Evolutionary conservation across 495 filamentous ascomycete genomes (phyloP), one percentile per base, ranked within the genome.

Genomic region (Aspergillus asperescens): DNA sequence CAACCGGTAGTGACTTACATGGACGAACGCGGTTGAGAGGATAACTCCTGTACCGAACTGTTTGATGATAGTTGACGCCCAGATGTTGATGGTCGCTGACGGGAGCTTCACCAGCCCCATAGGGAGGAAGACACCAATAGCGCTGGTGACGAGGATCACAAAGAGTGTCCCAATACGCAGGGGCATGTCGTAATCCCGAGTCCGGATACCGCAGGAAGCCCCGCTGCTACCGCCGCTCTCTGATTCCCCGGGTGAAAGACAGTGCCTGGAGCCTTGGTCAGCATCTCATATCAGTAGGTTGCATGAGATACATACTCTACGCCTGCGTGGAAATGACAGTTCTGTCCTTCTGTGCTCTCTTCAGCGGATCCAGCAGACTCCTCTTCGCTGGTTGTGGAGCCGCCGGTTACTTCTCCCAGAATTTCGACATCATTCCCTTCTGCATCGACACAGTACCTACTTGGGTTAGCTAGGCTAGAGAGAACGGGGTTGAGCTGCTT

Each of bases 41-140:
- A 89, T 82, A 18, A 89, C 79, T 1, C 86, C 86, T 0, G 86
- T 88, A 5, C 86, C 86, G 50, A 89, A 88, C 51, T 89, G 85
- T 56, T 85, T 81, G 23, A 86, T 70, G 10, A 64, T 32, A 0
- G 62, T 70, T 41, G 61, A 68, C 7, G 78, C 57, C 15, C 77
- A 74, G 41, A 79, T 76, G 28, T 77, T 68, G 44, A 75, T 53
- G 3, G 53, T 55, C 10, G 56, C 52, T 13, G 59, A 64, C 4
- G 63, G 67, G 3, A 70, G 58, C 24, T 67, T 65, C n/a, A 53
- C 48, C 9, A 76, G 50, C 1, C 71, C 41, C 20, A 76, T 69
- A 1, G 74, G 73, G 4, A 68, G 59, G 52, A 67, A 77, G 48
- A 71, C 77, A 62, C 59, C 68, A 37, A 81, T 72, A 0, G 65